Evolutionary conservation across 2,329 filamentous ascomycete species (phyloP), one percentile per base, ranked within the genome.

Genomic region (Sporothrix pseudoabietina): DNA sequence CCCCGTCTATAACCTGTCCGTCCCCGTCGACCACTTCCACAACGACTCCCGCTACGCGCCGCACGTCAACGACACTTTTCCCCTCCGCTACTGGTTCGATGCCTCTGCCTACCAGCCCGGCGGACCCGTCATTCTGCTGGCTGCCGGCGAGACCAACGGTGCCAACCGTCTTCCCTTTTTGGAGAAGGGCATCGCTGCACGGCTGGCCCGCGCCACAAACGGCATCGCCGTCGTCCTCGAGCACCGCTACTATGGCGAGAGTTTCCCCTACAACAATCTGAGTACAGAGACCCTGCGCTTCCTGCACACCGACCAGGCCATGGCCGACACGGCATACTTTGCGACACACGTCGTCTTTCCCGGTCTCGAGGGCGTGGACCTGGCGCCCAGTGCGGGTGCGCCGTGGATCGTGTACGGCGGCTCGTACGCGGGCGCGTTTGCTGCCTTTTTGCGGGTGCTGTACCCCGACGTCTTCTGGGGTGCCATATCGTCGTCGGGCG

Each of bases 201-300:
- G 93, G 76, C 84, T 97, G 22, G 87, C 91, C 3, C 83, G 90
- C 77, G 91, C 91, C 0, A 93, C 91, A 0, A 84, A 89, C 73
- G 94, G 94, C 1, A 82, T 97, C 35, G 93, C 90, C 3, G 91
- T 97, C 2, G 87, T 97, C 65, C 86, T 97, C 2, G 94, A 97
- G 82, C 94, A 97, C 79, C 89, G 94, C 41, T 97, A 97, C 84
- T 97, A 97, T 79, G 94, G 94, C 72, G 86, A 85, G 14, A 94
- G 92, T 79, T 90, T 91, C 72, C 93, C 93, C 0, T 87, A 88
- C 0, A 80, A 85, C 0, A 87, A 94, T 78, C 84, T 95, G 57
- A 85, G 82, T 77, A 90, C 89, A 0, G 83, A 92, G 79, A 94
- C 88, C 77, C 82, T 97, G 76, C 90, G 94, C 2, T 97, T 96